Conservation (phyloP, 2,329 filamentous ascomycete genomes). For the Phialophora tarda region DNA sequence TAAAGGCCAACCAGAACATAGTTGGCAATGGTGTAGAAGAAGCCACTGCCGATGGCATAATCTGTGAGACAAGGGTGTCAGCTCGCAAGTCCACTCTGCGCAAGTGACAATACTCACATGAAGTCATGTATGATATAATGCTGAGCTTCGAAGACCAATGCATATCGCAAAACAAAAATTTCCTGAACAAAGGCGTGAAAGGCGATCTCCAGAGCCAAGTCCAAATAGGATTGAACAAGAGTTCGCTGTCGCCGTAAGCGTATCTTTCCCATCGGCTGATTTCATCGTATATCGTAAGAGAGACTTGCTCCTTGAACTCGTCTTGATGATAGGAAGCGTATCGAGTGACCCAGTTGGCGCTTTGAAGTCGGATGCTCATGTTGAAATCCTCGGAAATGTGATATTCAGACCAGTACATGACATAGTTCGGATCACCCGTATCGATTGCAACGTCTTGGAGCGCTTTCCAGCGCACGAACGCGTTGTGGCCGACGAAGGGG, state of each 20-base stretch:
- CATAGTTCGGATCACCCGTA: slow-evolving; percentile 59
- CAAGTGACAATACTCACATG: slow-evolving; percentile 50
- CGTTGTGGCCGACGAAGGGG: slow-evolving; percentile 79
- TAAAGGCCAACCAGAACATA: slow-evolving; percentile 75
- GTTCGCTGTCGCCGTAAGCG: slow-evolving; percentile 80
- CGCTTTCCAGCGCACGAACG: slow-evolving; percentile 71
- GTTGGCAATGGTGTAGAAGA: slow-evolving; percentile 68
- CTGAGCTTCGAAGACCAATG: slow-evolving; percentile 66
- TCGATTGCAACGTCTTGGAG: slow-evolving; percentile 63
- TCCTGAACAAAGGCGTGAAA: slow-evolving; percentile 77
- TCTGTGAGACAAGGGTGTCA: slow-evolving; percentile 43
- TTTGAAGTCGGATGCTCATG: slow-evolving; percentile 73
- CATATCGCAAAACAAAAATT: slow-evolving; percentile 72
- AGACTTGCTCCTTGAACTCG: slow-evolving; percentile 79
- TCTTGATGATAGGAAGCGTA: slow-evolving; percentile 70
- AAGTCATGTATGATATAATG: slow-evolving; percentile 69
- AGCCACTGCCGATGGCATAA: slow-evolving; percentile 70
- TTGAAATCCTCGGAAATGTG: slow-evolving; percentile 81
- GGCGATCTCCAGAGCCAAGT: slow-evolving; percentile 75
- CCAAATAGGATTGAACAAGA: slow-evolving; percentile 76
- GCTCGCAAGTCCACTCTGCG: slow-evolving; percentile 42
- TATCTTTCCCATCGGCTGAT: slow-evolving; percentile 85
- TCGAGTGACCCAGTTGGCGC: slow-evolving; percentile 69
- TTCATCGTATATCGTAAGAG: slow-evolving; percentile 81
- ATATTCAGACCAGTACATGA: slow-evolving; percentile 74